Evolutionary conservation across 2,329 filamentous ascomycete genomes (phyloP).

Genomic region (Cercospora berteroae): DNA sequence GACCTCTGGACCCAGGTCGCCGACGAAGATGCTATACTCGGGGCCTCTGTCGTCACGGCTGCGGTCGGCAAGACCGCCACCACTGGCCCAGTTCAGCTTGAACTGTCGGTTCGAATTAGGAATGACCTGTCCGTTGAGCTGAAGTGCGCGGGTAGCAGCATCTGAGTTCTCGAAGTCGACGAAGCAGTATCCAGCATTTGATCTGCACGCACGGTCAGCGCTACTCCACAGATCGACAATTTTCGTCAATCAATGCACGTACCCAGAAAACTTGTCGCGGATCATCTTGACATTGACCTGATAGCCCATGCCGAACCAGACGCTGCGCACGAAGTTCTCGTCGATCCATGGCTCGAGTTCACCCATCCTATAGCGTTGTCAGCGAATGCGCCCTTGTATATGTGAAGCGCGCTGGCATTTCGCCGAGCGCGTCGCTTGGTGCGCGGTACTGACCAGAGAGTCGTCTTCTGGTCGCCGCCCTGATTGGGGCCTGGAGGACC

Average conservation of each 20-base stretch:
- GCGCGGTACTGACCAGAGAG: slow-evolving; percentile 47
- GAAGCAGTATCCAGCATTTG: slow-evolving; percentile 98
- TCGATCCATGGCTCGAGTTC: slow-evolving; percentile 99
- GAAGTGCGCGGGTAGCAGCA: slow-evolving; percentile 86
- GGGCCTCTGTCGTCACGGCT: slow-evolving; percentile 93
- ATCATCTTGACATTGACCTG: slow-evolving; percentile 99
- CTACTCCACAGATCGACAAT: slow-evolving; percentile 6
- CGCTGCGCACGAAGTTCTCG: slow-evolving; percentile 94
- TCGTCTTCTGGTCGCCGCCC: slow-evolving; percentile 51
- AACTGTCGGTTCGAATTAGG: slow-evolving; percentile 93
- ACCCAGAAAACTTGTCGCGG: slow-evolving; percentile 98
- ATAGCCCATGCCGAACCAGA: slow-evolving; percentile 92
- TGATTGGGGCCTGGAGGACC: slow-evolving; percentile 40
- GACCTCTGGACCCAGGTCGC: slow-evolving; percentile 94
- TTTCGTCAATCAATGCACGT: slow-evolving; percentile 31
- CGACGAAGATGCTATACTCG: slow-evolving; percentile 96
- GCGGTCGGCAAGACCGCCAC: slow-evolving; percentile 90
- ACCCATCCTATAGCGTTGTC: slow-evolving; percentile 74
- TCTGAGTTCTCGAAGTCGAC: slow-evolving; percentile 84
- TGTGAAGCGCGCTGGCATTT: not conserved
- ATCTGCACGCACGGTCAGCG: slow-evolving; percentile 41
- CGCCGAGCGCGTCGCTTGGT: not conserved
- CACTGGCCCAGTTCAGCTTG: slow-evolving; percentile 99
- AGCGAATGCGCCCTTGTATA: not conserved
- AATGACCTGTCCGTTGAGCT: slow-evolving; percentile 81